phyloP scores from a whole-genome alignment of 495 filamentous ascomycete species.

The Oidiodendron maius region DNA sequence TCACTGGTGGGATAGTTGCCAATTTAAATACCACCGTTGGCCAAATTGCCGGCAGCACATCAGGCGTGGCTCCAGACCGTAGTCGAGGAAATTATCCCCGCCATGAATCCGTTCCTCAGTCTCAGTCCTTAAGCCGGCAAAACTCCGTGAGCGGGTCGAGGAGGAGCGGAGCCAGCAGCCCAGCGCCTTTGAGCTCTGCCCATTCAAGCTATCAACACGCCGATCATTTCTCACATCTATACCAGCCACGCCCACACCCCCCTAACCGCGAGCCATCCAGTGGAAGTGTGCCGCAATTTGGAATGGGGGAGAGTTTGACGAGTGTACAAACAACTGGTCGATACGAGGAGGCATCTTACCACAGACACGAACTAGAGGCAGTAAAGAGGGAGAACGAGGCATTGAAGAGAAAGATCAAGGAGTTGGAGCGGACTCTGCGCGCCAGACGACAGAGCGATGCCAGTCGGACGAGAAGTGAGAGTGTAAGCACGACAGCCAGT shows the following conservation, averaged over 20 bases:
- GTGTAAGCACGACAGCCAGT: slow-evolving; percentile 33
- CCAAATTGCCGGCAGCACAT: slow-evolving; percentile 32
- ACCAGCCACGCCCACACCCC: slow-evolving; percentile 15
- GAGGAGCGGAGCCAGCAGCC: slow-evolving; percentile 13
- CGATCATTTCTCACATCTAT: slow-evolving; percentile 19
- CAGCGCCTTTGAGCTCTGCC: slow-evolving; percentile 11
- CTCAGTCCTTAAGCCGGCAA: slow-evolving; percentile 25
- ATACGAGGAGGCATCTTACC: slow-evolving; percentile 66
- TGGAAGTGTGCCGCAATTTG: slow-evolving; percentile 7
- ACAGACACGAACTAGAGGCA: slow-evolving; percentile 64
- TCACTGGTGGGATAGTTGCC: slow-evolving; percentile 39
- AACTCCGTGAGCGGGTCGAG: slow-evolving; percentile 21
- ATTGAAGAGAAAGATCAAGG: slow-evolving; percentile 65
- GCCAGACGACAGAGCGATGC: slow-evolving; percentile 39
- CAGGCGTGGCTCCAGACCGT: slow-evolving; percentile 24
- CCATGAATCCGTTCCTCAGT: slow-evolving; percentile 19
- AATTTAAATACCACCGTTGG: slow-evolving; percentile 28
- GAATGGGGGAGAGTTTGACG: slow-evolving; percentile 8
- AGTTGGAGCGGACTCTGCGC: slow-evolving; percentile 55
- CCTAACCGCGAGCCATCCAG: slow-evolving; percentile 17
- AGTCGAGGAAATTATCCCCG: slow-evolving; percentile 14
- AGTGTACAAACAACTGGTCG: slow-evolving; percentile 46
- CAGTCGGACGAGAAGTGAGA: slow-evolving; percentile 32
- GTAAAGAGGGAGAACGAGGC: slow-evolving; percentile 77
- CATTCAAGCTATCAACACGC: slow-evolving; percentile 18